Base-by-base conservation (phyloP, 176 grass and related monocot species). In the Triticum urartu region DNA sequence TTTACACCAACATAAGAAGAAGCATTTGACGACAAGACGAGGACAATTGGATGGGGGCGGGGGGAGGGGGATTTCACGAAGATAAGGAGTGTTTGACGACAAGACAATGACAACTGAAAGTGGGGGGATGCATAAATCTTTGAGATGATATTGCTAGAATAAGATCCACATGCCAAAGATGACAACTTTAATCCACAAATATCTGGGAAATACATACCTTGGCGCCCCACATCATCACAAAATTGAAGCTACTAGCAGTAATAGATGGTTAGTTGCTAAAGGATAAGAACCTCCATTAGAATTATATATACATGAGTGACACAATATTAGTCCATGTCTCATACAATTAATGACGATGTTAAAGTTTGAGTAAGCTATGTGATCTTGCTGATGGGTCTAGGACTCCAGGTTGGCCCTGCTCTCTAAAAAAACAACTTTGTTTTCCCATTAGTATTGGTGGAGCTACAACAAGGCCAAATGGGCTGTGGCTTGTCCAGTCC, bases 361-460 rank as follows among this genome's bases (percentile, higher is more conserved):
- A 68, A 79, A 50, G 47, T 61, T 83, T 40, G 52, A 65, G 69
- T 85, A 81, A 85, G 86, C 40, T 76, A 75, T 70, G 48, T 75
- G n/a, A 67, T 84, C 60, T 80, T 84, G 32, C 47, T 79, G 26
- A 38, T 18, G 24, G 85, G 35, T 26, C 50, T 75, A 84, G 28
- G 28, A 30, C 28, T 30, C 28, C 28, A 30, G 84, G 74, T 75
- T 77, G 66, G 62, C 34, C 34, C 72, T 61, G 89, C 60, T 76
- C 76, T 84, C 26, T 38, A 60, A 75, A 87, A 87, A 75, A 68
- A 88, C 61, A 91, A 77, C 69, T 84, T 43, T 61, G 67, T 56
- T 25, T 86, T 58, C 82, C 64, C 77, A 81, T 15, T 85, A 76
- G 69, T 77, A 48, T 13, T 0, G 43, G 43, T 3, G 43, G 43